Evolutionary conservation across 768 basidiomycete species (phyloP).

Genomic region (Mycena alexandri): DNA sequence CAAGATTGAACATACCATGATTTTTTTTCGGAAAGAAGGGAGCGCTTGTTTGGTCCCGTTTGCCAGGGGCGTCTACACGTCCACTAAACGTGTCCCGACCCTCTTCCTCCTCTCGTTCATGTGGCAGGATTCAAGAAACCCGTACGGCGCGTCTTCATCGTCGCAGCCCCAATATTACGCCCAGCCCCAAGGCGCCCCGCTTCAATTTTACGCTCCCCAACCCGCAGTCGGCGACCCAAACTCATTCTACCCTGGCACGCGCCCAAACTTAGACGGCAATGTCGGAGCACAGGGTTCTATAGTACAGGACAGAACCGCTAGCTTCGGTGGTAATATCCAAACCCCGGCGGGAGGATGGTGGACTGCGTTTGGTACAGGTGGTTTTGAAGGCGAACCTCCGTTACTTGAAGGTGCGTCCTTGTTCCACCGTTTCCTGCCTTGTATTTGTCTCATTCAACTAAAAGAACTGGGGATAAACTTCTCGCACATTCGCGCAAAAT

Average conservation of each 20-base stretch:
- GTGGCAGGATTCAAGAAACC: conserved; percentile 80
- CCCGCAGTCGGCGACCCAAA: conserved; percentile 66
- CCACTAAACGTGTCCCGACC: conserved; percentile 21
- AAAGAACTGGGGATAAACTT: conserved; percentile 98
- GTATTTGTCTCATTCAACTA: conserved; percentile 8
- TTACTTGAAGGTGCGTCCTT: conserved; percentile 86
- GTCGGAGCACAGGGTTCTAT: conserved; percentile 68
- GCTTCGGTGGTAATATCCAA: conserved; percentile 82
- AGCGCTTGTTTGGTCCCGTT: conserved; percentile 3
- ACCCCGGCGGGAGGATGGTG: conserved; percentile 83
- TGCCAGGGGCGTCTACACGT: conserved; percentile 3
- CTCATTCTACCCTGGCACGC: conserved; percentile 76
- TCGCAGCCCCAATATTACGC: conserved; percentile 73
- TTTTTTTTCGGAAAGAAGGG: neutral
- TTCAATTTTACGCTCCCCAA: conserved; percentile 77
- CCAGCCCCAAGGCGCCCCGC: conserved; percentile 67
- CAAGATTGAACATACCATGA: conserved; percentile 55
- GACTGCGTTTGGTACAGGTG: conserved; percentile 96
- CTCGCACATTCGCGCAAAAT: conserved; percentile 93
- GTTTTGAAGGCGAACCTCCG: conserved; percentile 95
- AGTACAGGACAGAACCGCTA: conserved; percentile 54
- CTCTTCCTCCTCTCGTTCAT: conserved; percentile 53
- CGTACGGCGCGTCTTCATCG: conserved; percentile 71
- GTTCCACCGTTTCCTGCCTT: conserved; percentile 3
- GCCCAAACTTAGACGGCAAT: conserved; percentile 84